phyloP scores from a whole-genome alignment of 495 filamentous ascomycete species.

The Cercophora samala region DNA sequence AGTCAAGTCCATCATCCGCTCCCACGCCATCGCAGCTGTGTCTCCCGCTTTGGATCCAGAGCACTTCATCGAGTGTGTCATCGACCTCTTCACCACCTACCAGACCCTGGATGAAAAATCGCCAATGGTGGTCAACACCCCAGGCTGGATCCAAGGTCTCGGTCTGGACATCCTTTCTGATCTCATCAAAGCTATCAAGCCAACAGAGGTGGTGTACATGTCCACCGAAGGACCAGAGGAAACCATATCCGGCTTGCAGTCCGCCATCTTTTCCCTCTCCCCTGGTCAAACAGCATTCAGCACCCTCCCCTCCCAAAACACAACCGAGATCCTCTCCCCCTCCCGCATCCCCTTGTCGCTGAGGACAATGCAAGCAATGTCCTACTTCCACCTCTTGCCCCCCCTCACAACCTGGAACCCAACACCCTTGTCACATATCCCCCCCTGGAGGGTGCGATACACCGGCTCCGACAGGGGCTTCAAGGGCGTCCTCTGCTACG shows the following conservation, averaged over 20 bases:
- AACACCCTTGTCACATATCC: slow-evolving; percentile 36
- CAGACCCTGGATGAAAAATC: slow-evolving; percentile 34
- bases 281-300: slow-evolving; percentile 30
- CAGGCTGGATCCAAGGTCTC: slow-evolving; percentile 77
- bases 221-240: slow-evolving; percentile 66
- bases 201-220: slow-evolving; percentile 69
- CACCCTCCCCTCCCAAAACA: slow-evolving; percentile 53
- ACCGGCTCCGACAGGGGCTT: slow-evolving; percentile 30
- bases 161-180: slow-evolving; percentile 67
- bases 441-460: slow-evolving; percentile 44
- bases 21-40: slow-evolving; percentile 69
- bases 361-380: slow-evolving; percentile 74
- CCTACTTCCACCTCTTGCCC: slow-evolving; percentile 63
- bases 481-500: slow-evolving; percentile 45
- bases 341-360: slow-evolving; percentile 66
- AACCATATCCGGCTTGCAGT: slow-evolving; percentile 55
- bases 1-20: slow-evolving; percentile 41
- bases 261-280: slow-evolving; percentile 28
- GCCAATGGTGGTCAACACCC: slow-evolving; percentile 73
- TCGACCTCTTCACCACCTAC: slow-evolving; percentile 67
- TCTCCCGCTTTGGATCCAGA: slow-evolving; percentile 67
- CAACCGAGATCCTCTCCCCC: slow-evolving; percentile 57
- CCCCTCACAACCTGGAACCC: slow-evolving; percentile 33
- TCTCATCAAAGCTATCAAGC: slow-evolving; percentile 50
- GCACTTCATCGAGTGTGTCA: slow-evolving; percentile 64